Evolutionary conservation across 306 rosid species (phyloP), one percentile per base, ranked within the genome.

Genomic region (Gastrolobium villosum): DNA sequence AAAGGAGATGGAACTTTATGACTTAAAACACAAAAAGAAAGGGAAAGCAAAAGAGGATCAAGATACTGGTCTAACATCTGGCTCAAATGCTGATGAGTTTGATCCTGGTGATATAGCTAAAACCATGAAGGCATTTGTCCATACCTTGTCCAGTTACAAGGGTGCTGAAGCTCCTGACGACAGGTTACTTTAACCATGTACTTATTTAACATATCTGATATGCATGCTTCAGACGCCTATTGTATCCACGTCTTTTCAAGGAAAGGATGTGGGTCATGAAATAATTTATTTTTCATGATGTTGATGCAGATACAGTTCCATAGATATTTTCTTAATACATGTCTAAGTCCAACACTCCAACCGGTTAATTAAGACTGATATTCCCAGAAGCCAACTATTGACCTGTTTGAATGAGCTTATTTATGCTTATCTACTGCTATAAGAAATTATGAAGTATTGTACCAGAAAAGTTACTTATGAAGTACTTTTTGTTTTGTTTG

Each of bases 141-240:
- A 84, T 56, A 90, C 82, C 77, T 77, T 96, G 80, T 96, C 97
- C 73, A 91, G 97, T 87, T 93, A 85, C 74, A 72, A 96, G 83
- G 98, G 99, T 70, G 99, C 93, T 63, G 97, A 96, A 84, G 90
- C 94, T 80, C 94, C 94, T 6, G 88, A 86, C 70, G 84, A 88
- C 88, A 88, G 97, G 98, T 93, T 76, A 57, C 91, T 67, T 20
- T 69, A 44, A 76, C 20, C 65, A 36, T 39, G 49, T 34, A 26
- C 49, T n/a, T 40, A 43, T 52, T 64, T 78, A 63, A 57, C 43
- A 53, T 76, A 4, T 61, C 60, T 50, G 72, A 52, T 75, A 49
- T 10, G 64, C 82, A 67, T 37, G 31, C 67, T 64, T 6, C 61
- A 5, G 10, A 55, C 3, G 2, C 36, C 70, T 61, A 37, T 71